Evolutionary conservation across 345 rosid species (phyloP).

Genomic region (Citrus hindsii): DNA sequence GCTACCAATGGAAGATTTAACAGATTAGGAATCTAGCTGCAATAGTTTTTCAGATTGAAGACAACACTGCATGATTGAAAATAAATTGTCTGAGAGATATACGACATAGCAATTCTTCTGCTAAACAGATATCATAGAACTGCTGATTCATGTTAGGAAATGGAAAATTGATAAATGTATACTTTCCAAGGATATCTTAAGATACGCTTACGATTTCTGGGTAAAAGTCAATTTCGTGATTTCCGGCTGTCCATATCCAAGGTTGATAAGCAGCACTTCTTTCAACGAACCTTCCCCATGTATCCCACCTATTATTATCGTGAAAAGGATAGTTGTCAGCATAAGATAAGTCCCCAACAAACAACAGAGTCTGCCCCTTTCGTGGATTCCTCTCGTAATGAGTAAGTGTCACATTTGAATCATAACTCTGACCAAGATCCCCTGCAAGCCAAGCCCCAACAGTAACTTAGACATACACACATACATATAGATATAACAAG

Average conservation of each 20-base stretch:
- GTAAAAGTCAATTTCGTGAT: slow-evolving; percentile 78
- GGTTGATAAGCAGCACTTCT: slow-evolving; percentile 90
- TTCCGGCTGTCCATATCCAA: slow-evolving; percentile 94
- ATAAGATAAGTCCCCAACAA: slow-evolving; percentile 82
- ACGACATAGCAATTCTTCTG: not conserved
- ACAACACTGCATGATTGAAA: not conserved
- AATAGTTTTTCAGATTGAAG: not conserved
- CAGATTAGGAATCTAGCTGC: not conserved
- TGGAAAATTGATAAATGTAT: not conserved
- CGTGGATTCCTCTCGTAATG: slow-evolving; percentile 69
- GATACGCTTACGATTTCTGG: slow-evolving; percentile 55
- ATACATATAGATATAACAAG: not conserved
- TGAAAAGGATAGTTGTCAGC: slow-evolving; percentile 71
- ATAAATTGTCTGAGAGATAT: not conserved
- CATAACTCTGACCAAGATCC: slow-evolving; percentile 88
- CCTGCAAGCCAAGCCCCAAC: slow-evolving; percentile 44
- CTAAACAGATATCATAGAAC: not conserved
- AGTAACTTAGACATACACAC: not conserved
- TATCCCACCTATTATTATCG: slow-evolving; percentile 83
- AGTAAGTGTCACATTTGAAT: slow-evolving; percentile 75
- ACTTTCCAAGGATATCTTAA: not conserved
- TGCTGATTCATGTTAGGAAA: not conserved
- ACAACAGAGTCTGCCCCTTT: slow-evolving; percentile 69
- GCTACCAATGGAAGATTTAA: not conserved
- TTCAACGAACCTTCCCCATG: slow-evolving; percentile 89